Evolutionary conservation across 1,284 basidiomycete genomes (phyloP), one percentile per base, ranked within the genome.

Genomic region (Lignosus rhinocerotis): DNA sequence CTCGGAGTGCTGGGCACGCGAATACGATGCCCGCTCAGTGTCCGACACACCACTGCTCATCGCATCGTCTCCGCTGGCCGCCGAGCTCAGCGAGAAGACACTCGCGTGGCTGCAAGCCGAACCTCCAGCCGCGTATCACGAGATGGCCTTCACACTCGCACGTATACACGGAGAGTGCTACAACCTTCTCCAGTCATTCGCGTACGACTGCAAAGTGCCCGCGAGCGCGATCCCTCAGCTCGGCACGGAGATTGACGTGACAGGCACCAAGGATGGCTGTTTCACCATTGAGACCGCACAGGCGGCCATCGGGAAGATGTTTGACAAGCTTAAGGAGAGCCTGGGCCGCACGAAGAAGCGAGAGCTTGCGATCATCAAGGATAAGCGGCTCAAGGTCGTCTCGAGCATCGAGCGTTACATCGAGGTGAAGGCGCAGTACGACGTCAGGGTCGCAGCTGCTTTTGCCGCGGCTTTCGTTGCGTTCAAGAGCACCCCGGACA

Each of bases 381-480:
- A 98, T 67, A 89, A 93, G 66, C 85, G 92, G 59, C 75, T 76
- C 41, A 87, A 87, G 69, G 79, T 96, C 17, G 77, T 89, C 25
- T 77, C 81, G n/a, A 90, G 81, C 55, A 90, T 98, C 63, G 89
- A 93, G 39, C 87, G 89, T 60, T 97, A 95, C 70, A 79, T 84
- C 41, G 87, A 92, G 52, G 83, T 92, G 65, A 98, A 98, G 78
- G 83, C 83, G 32, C 88, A 91, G 67, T 87, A 96, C 70, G 96
- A 98, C 66, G 84, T 88, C 17, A 90, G 95, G 52, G 89, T 98
- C 12, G 88, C 87, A 9, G 93, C 97, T 9, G 87, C 93, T 0
- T 90, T 97, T 66, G 94, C 96, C 11, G 90, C 92, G 2, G 94
- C 96, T 0, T 90, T 96, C 63, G 90, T 99, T 17, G 88, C 93